These are phyloP conservation scores for Magnaporthiopsis incrustans DNA, from an alignment of 2,329 filamentous ascomycete species.

Conservation along the genomic window DNA sequence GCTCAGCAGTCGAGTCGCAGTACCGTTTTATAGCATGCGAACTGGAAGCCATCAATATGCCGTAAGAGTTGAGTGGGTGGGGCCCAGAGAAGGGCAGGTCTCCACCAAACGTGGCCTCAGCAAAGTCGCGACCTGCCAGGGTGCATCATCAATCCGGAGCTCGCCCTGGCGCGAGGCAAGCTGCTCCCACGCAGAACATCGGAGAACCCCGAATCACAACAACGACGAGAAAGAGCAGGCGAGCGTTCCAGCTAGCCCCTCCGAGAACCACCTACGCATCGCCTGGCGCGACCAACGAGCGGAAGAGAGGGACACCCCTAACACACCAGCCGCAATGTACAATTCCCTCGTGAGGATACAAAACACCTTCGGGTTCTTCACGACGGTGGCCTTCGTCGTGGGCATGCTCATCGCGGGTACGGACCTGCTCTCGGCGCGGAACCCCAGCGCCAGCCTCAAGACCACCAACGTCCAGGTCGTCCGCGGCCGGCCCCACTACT, in stretches of 20 bases:
- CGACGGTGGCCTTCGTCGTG: conserved; percentile 78
- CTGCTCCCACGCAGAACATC: not conserved
- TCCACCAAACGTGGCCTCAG: not conserved
- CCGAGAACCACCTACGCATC: not conserved
- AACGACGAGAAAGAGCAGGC: not conserved
- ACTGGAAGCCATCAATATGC: too few relatives aligned
- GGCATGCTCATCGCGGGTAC: conserved; percentile 74
- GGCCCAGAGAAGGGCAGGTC: not conserved
- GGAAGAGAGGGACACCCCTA: not conserved
- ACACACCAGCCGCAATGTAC: conserved; percentile 57
- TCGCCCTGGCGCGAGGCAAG: not conserved
- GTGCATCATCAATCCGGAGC: not conserved
- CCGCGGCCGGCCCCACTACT: conserved; percentile 92
- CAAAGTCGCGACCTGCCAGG: not conserved
- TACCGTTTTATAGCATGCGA: too few relatives aligned
- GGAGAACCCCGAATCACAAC: not conserved
- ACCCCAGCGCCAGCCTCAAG: conserved; percentile 55
- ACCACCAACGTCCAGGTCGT: conserved; percentile 79
- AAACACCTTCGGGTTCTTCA: conserved; percentile 97
- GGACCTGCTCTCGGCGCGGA: conserved; percentile 62
- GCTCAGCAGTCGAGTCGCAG: too few relatives aligned
- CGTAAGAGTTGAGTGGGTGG: not conserved
- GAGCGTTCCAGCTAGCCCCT: not conserved
- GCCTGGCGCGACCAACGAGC: not conserved
- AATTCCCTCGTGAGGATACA: conserved; percentile 78